Evolutionary conservation across 106 monocot genomes (phyloP).

Genomic region (Chionographis japonica): DNA sequence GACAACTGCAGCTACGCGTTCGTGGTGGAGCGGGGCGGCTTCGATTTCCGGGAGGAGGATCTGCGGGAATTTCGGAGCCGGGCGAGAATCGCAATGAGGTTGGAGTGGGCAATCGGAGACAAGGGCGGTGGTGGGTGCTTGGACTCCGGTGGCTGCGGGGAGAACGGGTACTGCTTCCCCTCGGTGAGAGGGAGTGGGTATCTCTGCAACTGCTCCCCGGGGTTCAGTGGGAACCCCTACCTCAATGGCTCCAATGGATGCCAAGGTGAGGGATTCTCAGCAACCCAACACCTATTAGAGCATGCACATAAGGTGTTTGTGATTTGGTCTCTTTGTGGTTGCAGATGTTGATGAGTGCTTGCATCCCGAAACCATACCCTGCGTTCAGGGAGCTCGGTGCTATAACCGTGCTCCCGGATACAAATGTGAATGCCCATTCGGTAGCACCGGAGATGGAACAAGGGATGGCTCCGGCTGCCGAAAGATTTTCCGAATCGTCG

Average conservation of each 20-base stretch:
- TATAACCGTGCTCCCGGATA: constrained; percentile 19
- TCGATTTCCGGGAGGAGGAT: constrained; percentile 6
- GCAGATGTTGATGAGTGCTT: constrained; percentile 33
- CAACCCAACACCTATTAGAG: neutral
- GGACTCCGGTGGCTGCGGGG: constrained; percentile 1
- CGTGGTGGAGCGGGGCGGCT: constrained; percentile 13
- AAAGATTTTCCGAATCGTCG: constrained; percentile 21
- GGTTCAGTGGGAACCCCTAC: constrained; percentile 26
- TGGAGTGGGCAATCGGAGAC: constrained; percentile 22
- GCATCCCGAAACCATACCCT: constrained; percentile 13
- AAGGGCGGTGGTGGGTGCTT: neutral
- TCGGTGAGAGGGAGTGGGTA: constrained; percentile 15
- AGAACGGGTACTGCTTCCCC: constrained; percentile 10
- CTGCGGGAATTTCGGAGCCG: constrained; percentile 9
- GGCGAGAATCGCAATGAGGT: constrained; percentile 9
- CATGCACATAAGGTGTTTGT: too few relatives aligned
- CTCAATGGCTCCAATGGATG: constrained; percentile 20
- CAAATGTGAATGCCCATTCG: constrained; percentile 30
- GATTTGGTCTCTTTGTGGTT: neutral
- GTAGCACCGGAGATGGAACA: constrained; percentile 35
- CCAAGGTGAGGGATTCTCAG: constrained; percentile 3
- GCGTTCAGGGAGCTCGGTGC: constrained; percentile 13
- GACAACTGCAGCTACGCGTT: constrained; percentile 30
- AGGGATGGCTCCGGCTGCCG: constrained; percentile 25
- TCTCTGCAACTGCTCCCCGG: constrained; percentile 28